Evolutionary conservation across 2,329 filamentous ascomycete species (phyloP), one percentile per base, ranked within the genome.

Genomic region (Zymoseptoria crescenta): DNA sequence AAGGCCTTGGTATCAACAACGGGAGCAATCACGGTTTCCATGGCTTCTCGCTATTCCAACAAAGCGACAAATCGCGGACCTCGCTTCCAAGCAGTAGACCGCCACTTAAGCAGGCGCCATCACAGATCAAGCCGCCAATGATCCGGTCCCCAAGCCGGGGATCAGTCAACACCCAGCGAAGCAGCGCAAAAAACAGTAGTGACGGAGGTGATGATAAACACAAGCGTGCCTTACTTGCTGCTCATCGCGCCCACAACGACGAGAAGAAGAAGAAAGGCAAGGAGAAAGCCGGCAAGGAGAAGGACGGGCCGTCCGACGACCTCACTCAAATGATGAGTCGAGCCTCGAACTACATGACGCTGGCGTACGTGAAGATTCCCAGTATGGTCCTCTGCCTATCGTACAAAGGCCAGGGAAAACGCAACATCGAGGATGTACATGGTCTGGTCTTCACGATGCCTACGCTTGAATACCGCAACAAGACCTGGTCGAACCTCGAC

Each of bases 401-500:
- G 71, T 96, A 96, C 81, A 96, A 97, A 74, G 94, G 95, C 70
- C 95, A 91, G 73, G 91, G 92, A 51, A 90, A 96, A 65, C 90
- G 92, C 71, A 99, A 97, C 69, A 83, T 99, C 59, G 91, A 96
- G 76, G 95, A 99, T 74, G 88, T 99, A 16, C 93, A 99, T 75
- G 88, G 97, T 71, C 95, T 99, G 67, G 94, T 99, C 54, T 99
- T 99, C 82, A 87, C 91, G 35, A 84, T 99, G 76, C 94, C 94
- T 3, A 88, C 89, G 1, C 86, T 99, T 52, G 94, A 99, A 73
- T 97, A 96, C 77, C 86, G 91, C 64, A 99, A 99, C 80, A 99
- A 99, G 79, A 97, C 92, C 8, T 99, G 94, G 94, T 96, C 91
- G 6, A 99, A 97, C 72, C 82, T 99, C 6, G 94, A 99, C 70